Conservation (phyloP, 768 basidiomycete species). For the Guyanaporus albipodus region DNA sequence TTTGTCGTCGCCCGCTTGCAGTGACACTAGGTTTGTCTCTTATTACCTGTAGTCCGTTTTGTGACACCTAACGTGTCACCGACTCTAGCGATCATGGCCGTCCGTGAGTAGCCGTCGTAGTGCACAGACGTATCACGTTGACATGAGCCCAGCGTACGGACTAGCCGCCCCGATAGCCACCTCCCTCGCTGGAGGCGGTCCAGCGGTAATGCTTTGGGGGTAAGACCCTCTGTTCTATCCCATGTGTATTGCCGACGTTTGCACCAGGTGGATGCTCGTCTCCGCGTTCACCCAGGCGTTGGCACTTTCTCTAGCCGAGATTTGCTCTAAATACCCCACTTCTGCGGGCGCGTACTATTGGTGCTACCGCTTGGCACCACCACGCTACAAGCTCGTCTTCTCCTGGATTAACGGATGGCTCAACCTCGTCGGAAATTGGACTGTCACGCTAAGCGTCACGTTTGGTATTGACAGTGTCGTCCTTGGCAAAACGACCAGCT, state of each 20-base stretch:
- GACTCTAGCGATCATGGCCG: conserved; percentile 52
- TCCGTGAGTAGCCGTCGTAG: conserved; percentile 42
- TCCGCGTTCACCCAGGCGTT: conserved; percentile 45
- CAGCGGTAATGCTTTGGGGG: conserved; percentile 59
- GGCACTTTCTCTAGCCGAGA: conserved; percentile 54
- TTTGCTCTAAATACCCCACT: conserved; percentile 58
- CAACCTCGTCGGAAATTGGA: conserved; percentile 67
- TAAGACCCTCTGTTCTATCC: conserved; percentile 13
- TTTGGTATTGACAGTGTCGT: conserved; percentile 38
- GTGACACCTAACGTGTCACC: conserved; percentile 1
- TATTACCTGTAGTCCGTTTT: not conserved
- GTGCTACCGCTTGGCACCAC: conserved; percentile 57
- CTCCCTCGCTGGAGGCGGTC: conserved; percentile 51
- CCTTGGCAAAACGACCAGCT: not conserved
- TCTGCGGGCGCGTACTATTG: conserved; percentile 65
- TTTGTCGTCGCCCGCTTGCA: conserved; percentile 13
- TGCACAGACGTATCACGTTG: not conserved
- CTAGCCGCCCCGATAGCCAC: conserved; percentile 56
- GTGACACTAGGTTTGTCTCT: conserved; percentile 47
- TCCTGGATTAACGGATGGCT: conserved; percentile 72
- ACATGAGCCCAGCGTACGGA: conserved; percentile 43
- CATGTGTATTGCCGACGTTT: not conserved
- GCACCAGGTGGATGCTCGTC: conserved; percentile 47
- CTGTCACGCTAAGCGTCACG: conserved; percentile 58
- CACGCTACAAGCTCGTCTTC: conserved; percentile 45